Percentiles rank a stretch among this genome's conserved stretches.
phyloP scores from a whole-genome alignment of 140 eudicot species.

The Erigeron philadelphicus region DNA sequence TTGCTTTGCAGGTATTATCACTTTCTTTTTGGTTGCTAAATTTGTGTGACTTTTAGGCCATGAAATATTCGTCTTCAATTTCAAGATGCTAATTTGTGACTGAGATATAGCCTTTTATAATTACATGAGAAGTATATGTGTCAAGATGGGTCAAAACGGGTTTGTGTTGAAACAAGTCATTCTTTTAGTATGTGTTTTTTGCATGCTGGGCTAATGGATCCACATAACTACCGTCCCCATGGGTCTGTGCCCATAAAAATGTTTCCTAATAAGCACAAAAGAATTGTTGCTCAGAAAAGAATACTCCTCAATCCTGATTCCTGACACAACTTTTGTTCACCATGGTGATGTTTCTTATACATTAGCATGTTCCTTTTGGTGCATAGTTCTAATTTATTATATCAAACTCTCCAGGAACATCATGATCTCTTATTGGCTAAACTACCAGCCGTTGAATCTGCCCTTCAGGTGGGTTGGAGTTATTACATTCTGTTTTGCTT shows the following conservation, averaged over 20 bases:
- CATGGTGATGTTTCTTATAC: background rate
- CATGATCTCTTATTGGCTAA: slow-evolving; percentile 82
- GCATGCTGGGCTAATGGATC: background rate
- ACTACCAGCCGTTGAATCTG: slow-evolving; percentile 83
- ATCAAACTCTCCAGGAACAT: slow-evolving; percentile 65
- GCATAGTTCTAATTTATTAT: slow-evolving; percentile 12
- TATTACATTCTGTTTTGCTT: slow-evolving; percentile 20
- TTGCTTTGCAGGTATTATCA: slow-evolving; percentile 82
- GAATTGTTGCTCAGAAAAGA: background rate
- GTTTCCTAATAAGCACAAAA: background rate
- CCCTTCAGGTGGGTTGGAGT: slow-evolving; percentile 69
- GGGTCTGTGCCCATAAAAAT: too few species aligned
- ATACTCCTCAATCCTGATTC: background rate
- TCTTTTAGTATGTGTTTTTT: background rate
- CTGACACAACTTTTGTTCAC: background rate
- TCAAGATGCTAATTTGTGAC: slow-evolving; percentile 4
- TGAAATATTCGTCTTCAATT: background rate
- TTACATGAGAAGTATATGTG: background rate
- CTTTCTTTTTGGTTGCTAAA: background rate
- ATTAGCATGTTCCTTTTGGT: slow-evolving; percentile 10
- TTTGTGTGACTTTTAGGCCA: background rate
- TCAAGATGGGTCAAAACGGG: background rate
- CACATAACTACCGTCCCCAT: background rate
- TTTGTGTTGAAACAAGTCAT: too few species aligned
- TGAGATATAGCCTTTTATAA: slow-evolving; percentile 5